Base-by-base conservation (phyloP, 179 eudicot species). In the Beta corolliflora region DNA sequence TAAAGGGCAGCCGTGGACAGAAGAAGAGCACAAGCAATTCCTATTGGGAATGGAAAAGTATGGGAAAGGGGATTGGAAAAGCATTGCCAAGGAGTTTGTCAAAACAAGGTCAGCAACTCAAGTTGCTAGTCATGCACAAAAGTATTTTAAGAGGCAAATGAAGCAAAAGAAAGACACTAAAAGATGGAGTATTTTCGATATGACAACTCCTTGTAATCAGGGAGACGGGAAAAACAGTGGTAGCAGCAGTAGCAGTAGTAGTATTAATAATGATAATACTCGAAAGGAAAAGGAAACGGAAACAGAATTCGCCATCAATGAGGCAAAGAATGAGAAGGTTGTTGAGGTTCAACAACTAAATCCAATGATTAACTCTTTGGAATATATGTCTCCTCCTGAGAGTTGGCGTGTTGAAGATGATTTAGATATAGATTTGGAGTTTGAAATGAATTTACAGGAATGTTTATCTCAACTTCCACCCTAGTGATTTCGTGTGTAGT, bases 91-190 rank as follows among this genome's bases (percentile, higher is more conserved):
- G 66, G 84, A 77, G 44, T 77, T 78, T 78, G 82, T 84, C 9
- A 81, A 50, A 58, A 81, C 87, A 36, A 68, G 84, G 76, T 59
- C 79, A 1, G 2, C 84, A 4, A 60, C 73, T 2, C 87, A 84
- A 69, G 87, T 84, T 25, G 87, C 84, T 0, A 84, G 87, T 50
- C 87, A 84, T 81, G 87, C 84, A 0, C 87, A 84, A 45, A 84
- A 84, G 11, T n/a, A 73, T 55, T 84, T 81, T 23, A 60, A 78
- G 69, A 84, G 77, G 71, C 73, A 70, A 25, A 25, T 9, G 5
- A 50, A 13, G 46, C n/a, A 66, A n/a, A 19, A 68, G 18, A 50
- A 81, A 19, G 45, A 54, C 3, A 60, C 5, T 0, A 81, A 66
- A 36, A 48, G 84, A 65, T 61, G 60, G 77, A 80, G 83, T 23